Conservation (phyloP, 2,329 filamentous ascomycete species). For the Sclerotiophoma versabilis region DNA sequence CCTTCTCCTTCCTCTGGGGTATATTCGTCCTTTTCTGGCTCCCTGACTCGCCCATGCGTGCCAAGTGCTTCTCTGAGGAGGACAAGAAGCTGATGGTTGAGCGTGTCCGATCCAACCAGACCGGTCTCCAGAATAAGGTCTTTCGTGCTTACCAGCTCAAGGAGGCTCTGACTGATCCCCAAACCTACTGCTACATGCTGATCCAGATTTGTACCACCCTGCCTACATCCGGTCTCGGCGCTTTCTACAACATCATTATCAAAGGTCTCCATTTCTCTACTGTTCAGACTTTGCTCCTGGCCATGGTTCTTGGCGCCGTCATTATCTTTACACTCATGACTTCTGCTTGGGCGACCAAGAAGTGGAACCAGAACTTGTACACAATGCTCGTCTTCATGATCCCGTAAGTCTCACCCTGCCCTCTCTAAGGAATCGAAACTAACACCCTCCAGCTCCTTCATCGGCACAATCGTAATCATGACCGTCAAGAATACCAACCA, state of each 20-base stretch:
- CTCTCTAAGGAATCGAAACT: neutral
- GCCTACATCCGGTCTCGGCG: conserved; percentile 74
- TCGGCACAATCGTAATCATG: conserved; percentile 76
- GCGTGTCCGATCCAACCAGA: conserved; percentile 56
- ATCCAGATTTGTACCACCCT: conserved; percentile 76
- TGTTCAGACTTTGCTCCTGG: conserved; percentile 74
- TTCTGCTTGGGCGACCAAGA: conserved; percentile 73
- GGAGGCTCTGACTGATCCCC: conserved; percentile 69
- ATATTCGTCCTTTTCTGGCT: conserved; percentile 58
- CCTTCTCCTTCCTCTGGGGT: conserved; percentile 68
- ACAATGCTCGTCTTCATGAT: conserved; percentile 71
- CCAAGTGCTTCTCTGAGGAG: conserved; percentile 71
- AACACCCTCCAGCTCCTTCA: conserved; percentile 62
- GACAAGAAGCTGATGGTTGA: conserved; percentile 66
- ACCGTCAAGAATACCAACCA: conserved; percentile 66
- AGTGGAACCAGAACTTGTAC: conserved; percentile 71
- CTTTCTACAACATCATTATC: conserved; percentile 79
- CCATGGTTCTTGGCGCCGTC: conserved; percentile 77
- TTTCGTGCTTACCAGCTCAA: conserved; percentile 63
- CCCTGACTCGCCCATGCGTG: conserved; percentile 71
- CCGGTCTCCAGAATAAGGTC: conserved; percentile 55
- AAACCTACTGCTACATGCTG: conserved; percentile 62
- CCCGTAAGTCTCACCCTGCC: conserved; percentile 58
- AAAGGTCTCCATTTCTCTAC: conserved; percentile 68
- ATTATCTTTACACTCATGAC: conserved; percentile 74